phyloP scores from a whole-genome alignment of 495 filamentous ascomycete species.

The Neurospora tetrasperma region DNA sequence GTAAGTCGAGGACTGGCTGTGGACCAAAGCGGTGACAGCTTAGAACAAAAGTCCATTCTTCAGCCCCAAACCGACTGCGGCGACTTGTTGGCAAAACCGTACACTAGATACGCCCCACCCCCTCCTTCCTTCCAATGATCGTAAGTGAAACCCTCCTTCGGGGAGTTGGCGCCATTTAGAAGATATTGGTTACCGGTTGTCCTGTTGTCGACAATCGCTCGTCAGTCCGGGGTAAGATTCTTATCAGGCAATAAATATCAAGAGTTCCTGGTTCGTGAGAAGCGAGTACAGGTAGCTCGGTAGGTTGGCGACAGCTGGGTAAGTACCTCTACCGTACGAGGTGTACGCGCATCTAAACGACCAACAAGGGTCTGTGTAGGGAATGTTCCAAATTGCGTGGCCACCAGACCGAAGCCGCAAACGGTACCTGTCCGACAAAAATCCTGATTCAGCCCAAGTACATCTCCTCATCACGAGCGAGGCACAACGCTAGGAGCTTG shows the following conservation, averaged over 20 bases:
- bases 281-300: not conserved
- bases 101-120: not conserved
- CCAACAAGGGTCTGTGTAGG: not conserved
- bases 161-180: not conserved
- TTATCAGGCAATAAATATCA: not conserved
- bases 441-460: not conserved
- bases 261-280: constrained; percentile 3
- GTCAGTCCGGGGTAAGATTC: not conserved
- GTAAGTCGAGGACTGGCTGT: not conserved
- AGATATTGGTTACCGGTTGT: not conserved
- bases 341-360: not conserved
- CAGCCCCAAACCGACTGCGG: not conserved
- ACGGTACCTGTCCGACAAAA: not conserved
- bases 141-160: not conserved
- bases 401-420: not conserved
- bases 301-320: not conserved
- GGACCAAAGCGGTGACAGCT: not conserved
- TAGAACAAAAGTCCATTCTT: not conserved
- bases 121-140: not conserved
- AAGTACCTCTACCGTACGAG: not conserved
- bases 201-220: not conserved
- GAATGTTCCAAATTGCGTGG: not conserved
- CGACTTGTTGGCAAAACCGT: not conserved
- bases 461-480: not conserved
- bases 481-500: not conserved